Percentiles rank a stretch among this genome's conserved stretches.
Conservation (phyloP, 2,329 filamentous ascomycete genomes). For the Diplodia seriata region DNA sequence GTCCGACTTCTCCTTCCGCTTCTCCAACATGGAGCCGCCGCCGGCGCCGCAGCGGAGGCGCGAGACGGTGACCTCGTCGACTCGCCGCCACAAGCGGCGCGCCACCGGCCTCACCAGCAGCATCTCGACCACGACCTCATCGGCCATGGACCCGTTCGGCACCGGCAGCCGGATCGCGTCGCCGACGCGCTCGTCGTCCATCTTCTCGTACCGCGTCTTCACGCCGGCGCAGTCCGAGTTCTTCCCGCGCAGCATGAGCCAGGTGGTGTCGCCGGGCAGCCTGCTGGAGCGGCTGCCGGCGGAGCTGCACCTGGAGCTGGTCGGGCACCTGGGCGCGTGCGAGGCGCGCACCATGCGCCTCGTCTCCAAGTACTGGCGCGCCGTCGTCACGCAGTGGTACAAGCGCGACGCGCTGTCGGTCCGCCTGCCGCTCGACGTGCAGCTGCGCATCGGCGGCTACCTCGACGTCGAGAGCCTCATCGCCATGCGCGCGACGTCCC, state of each 20-base stretch:
- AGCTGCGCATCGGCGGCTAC: slow-evolving; percentile 13
- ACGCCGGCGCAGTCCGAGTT: slow-evolving; percentile 5
- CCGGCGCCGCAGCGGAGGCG: not conserved
- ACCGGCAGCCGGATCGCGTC: not conserved
- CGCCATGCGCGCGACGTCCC: not conserved
- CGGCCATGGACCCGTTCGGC: slow-evolving; percentile 3
- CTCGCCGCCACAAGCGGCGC: not conserved
- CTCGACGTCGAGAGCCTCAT: slow-evolving; percentile 21
- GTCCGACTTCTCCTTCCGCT: slow-evolving; percentile 17
- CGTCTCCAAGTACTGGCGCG: slow-evolving; percentile 23
- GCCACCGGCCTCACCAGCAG: slow-evolving; percentile 2
- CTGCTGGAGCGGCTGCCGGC: slow-evolving; percentile 21
- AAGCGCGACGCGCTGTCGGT: slow-evolving; percentile 10
- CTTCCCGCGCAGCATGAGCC: slow-evolving; percentile 17
- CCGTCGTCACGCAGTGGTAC: slow-evolving; percentile 14
- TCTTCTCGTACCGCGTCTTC: slow-evolving; percentile 21
- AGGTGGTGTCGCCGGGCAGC: slow-evolving; percentile 8
- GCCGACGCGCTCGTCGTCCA: not conserved
- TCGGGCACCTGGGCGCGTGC: slow-evolving; percentile 16
- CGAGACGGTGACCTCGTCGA: not conserved
- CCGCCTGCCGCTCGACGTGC: slow-evolving; percentile 12
- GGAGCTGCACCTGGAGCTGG: slow-evolving; percentile 18
- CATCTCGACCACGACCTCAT: not conserved
- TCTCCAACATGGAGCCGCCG: slow-evolving; percentile 5
- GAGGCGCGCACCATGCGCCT: slow-evolving; percentile 5